Base-by-base conservation (phyloP, 78 protist genomes). In the Dictyostelium firmibasis region DNA sequence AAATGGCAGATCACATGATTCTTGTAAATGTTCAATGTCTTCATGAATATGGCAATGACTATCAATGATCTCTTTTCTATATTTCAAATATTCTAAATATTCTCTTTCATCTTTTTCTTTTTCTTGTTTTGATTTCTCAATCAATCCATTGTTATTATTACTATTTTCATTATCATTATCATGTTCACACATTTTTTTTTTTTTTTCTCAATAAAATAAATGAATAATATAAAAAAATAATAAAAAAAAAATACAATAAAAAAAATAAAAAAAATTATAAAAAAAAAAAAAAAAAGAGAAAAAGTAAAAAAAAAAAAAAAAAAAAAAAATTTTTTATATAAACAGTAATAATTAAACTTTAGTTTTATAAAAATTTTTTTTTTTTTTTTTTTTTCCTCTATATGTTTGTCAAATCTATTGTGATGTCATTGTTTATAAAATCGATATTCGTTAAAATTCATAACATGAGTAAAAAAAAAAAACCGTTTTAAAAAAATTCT, bases 21-120 rank as follows among this genome's bases (percentile, higher is more conserved):
- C 10, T 33, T 77, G 38, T 3, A 88, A 62, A 41, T 62, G 9
- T 9, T 88, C 86, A 20, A 8, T 1, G 79, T 88, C 93, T 44
- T 88, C 93, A 9, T 88, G 93, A 27, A 88, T 79, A 33, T 88
- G 93, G n/a, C 93, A 81, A 81, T 88, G 93, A 47, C 81, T 47
- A 81, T 88, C 93, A 2, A 88, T 79, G 2, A 88, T 79, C 33
- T 27, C n/a, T 64, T 67, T 13, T 31, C 57, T 79, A 62, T 57
- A 31, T 57, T 29, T 16, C 36, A 76, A 31, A 60, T 76, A 76
- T 60, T 53, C 72, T 20, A 25, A 14, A 9, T 38, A 67, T 27
- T 35, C 38, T n/a, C 23, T 36, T 43, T 77, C 83, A 41, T 41
- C 27, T 9, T 43, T 41, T 35, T 77, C 47, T n/a, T 43, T 67